phyloP scores from a whole-genome alignment of 192 early-diverging fungal species.

The Podila epigama region DNA sequence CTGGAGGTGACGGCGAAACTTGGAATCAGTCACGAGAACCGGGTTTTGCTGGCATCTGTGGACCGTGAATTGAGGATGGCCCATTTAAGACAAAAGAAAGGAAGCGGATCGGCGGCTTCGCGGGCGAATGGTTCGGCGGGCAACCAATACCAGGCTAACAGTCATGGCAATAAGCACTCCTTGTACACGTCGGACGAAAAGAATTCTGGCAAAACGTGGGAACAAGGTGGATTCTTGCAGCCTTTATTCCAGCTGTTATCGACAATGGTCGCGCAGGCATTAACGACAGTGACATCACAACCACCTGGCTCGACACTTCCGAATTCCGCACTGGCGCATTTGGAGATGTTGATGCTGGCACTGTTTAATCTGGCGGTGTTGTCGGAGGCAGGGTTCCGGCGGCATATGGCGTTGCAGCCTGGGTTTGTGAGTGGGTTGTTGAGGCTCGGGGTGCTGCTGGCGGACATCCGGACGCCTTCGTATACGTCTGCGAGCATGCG shows the following conservation, averaged over 20 bases:
- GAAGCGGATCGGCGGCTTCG: not conserved
- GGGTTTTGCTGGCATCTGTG: constrained; percentile 49
- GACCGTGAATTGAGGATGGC: constrained; percentile 21
- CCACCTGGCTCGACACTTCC: constrained; percentile 11
- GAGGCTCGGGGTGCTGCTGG: constrained; percentile 31
- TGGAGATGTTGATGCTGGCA: constrained; percentile 62
- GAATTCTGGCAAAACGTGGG: constrained; percentile 23
- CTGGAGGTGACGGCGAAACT: constrained; percentile 70
- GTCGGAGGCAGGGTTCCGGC: constrained; percentile 33
- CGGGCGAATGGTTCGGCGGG: not conserved
- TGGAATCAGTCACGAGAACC: constrained; percentile 64
- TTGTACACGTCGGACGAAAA: not conserved
- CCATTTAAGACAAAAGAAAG: constrained; percentile 9
- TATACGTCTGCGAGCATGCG: constrained; percentile 42
- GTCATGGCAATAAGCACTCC: too few species aligned
- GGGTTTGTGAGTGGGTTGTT: constrained; percentile 42
- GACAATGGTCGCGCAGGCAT: constrained; percentile 33
- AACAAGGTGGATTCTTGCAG: constrained; percentile 34
- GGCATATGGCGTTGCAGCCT: constrained; percentile 35
- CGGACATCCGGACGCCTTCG: constrained; percentile 32
- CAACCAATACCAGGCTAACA: not conserved
- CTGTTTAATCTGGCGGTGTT: constrained; percentile 56
- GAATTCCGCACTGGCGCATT: constrained; percentile 52
- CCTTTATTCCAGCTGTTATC: constrained; percentile 44
- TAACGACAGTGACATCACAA: constrained; percentile 25